Evolutionary conservation across 768 basidiomycete genomes (phyloP).

Genomic region (Termitomyces sp.): DNA sequence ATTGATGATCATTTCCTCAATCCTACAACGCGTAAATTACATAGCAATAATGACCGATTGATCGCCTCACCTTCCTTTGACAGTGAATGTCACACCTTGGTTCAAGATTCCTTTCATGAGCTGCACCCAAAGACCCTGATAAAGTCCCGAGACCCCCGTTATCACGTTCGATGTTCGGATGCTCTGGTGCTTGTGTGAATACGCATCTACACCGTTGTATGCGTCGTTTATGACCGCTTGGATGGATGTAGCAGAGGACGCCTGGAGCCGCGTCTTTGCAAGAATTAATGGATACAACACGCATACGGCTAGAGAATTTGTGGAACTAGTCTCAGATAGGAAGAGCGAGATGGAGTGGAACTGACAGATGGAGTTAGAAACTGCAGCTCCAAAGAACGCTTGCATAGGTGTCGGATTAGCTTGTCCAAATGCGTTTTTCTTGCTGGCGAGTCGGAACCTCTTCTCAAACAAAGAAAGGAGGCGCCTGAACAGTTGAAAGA

Average conservation of each 20-base stretch:
- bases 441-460: not conserved
- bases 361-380: not conserved
- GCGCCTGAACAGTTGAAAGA: not conserved
- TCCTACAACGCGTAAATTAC: not conserved
- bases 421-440: not conserved
- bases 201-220: not conserved
- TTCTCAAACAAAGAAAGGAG: not conserved
- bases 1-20: not conserved
- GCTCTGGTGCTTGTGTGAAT: not conserved
- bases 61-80: not conserved
- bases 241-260: not conserved
- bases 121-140: not conserved
- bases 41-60: too few species aligned
- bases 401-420: not conserved
- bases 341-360: not conserved
- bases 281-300: not conserved
- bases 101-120: not conserved
- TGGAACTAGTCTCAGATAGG: too few species aligned
- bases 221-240: not conserved
- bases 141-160: not conserved
- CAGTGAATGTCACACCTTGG: not conserved
- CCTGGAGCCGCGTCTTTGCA: not conserved
- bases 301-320: not conserved
- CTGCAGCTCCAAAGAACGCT: not conserved
- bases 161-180: not conserved